Percentiles rank a stretch among this genome's conserved stretches.
Conservation (phyloP, 768 basidiomycete genomes). For the Leccinum uliginosum region DNA sequence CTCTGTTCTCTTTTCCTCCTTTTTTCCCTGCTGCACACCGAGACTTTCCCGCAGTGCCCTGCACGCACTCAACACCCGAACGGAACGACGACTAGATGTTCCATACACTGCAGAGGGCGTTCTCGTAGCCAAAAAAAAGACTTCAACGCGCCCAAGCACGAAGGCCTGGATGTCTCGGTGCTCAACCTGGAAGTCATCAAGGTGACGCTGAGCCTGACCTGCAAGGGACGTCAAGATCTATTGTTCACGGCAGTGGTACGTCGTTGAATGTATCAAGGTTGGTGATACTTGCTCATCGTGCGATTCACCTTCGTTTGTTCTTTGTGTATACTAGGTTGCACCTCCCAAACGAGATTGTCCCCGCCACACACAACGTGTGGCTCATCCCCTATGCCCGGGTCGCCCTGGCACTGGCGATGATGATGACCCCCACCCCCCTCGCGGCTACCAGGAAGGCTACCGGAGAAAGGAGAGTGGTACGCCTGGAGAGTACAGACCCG, state of each 20-base stretch:
- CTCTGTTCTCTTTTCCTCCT: no score
- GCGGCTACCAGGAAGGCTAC: conserved; percentile 88
- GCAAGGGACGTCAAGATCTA: no score
- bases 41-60: no score
- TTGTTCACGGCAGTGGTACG: conserved; percentile 83
- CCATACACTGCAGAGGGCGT: no score
- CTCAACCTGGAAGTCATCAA: conserved; percentile 70
- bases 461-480: conserved; percentile 82
- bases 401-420: conserved; percentile 70
- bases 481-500: conserved; percentile 86
- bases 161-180: conserved; percentile 76
- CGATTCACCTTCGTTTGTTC: no score
- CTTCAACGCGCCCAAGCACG: conserved; percentile 95
- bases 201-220: conserved; percentile 73
- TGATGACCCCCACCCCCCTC: conserved; percentile 81
- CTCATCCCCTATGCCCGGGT: conserved; percentile 79
- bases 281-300: not conserved
- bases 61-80: no score
- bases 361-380: conserved; percentile 96
- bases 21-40: no score
- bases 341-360: conserved; percentile 93
- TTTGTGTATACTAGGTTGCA: conserved; percentile 59
- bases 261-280: not conserved
- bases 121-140: conserved; percentile 99
- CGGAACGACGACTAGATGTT: no score